phyloP scores from a whole-genome alignment of 345 rosid genomes.

The Leavenworthia alabamica region DNA sequence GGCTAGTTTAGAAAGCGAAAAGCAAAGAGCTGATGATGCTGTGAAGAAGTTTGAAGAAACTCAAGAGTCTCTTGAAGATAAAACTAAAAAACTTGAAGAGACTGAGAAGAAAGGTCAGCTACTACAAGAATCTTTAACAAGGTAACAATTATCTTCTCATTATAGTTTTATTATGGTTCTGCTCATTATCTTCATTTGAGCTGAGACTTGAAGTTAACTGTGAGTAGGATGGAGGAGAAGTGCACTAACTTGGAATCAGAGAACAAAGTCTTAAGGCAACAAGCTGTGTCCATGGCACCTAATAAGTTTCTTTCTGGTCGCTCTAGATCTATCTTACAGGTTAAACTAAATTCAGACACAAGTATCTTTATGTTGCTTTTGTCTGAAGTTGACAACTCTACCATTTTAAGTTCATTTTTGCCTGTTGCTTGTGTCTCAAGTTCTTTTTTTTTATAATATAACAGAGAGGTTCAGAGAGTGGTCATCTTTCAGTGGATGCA shows the following conservation, averaged over 20 bases:
- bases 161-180: not conserved
- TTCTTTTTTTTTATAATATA: slow-evolving; percentile 23
- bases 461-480: slow-evolving; percentile 78
- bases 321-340: slow-evolving; percentile 86
- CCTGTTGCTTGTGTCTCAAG: not conserved
- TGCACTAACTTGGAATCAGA: slow-evolving; percentile 75
- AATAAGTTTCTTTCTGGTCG: slow-evolving; percentile 89
- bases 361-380: not conserved
- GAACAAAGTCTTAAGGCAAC: slow-evolving; percentile 86
- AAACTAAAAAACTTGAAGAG: slow-evolving; percentile 53
- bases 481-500: slow-evolving; percentile 47
- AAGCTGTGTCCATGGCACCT: slow-evolving; percentile 93
- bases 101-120: slow-evolving; percentile 64
- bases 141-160: slow-evolving; percentile 33
- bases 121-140: slow-evolving; percentile 68
- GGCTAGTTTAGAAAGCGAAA: slow-evolving; percentile 57
- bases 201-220: slow-evolving; percentile 1
- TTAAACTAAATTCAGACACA: slow-evolving; percentile 21
- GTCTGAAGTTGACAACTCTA: slow-evolving; percentile 4
- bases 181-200: slow-evolving; percentile 3
- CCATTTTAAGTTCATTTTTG: too few relatives aligned
- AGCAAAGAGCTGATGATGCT: slow-evolving; percentile 55
- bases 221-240: slow-evolving; percentile 80
- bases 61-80: slow-evolving; percentile 49
- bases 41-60: slow-evolving; percentile 50